Evolutionary conservation across 2,329 filamentous ascomycete species (phyloP).

Genomic region (Talaromyces sp.): DNA sequence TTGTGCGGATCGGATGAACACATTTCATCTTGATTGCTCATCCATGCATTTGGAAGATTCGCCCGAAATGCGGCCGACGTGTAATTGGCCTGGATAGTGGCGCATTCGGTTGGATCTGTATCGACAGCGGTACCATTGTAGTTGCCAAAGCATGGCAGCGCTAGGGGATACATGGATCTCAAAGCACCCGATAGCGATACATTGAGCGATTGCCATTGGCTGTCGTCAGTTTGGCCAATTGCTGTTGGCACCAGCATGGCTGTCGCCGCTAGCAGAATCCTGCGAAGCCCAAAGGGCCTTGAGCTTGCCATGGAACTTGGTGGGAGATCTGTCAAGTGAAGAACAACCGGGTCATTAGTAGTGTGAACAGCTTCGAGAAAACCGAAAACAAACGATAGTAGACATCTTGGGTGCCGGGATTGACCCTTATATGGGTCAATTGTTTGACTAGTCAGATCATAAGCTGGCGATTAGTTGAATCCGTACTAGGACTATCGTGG

Average conservation of each 20-base stretch:
- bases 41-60: slow-evolving; percentile 5
- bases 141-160: not conserved
- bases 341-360: not conserved
- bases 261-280: not conserved
- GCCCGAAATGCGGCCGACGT: not conserved
- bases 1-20: not conserved
- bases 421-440: not conserved
- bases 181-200: not conserved
- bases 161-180: not conserved
- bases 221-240: not conserved
- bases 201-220: not conserved
- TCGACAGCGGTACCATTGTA: not conserved
- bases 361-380: not conserved
- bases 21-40: slow-evolving; percentile 5
- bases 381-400: not conserved
- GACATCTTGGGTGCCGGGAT: not conserved
- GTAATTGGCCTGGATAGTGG: not conserved
- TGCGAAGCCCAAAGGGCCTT: not conserved
- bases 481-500: not conserved
- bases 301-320: not conserved
- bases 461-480: not conserved
- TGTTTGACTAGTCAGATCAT: not conserved
- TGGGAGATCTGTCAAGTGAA: not conserved
- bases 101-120: not conserved
- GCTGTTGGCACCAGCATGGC: not conserved